phyloP scores from a whole-genome alignment of 1,284 basidiomycete genomes.

The Ceraceosorus guamensis region DNA sequence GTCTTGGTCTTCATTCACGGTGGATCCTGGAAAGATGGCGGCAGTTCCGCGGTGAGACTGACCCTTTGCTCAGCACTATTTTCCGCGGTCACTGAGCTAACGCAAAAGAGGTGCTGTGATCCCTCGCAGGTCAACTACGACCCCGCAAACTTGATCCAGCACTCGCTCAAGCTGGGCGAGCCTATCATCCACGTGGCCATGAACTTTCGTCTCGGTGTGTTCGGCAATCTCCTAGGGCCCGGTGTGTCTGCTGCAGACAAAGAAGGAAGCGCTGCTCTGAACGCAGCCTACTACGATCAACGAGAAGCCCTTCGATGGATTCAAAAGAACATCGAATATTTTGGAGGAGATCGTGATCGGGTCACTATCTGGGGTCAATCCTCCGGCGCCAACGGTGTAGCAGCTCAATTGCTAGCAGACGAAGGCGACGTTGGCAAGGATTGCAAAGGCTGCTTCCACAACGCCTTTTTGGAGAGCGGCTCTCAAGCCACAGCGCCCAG shows the following conservation, averaged over 20 bases:
- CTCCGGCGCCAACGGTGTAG: slow-evolving; percentile 24
- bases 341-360: slow-evolving; percentile 23
- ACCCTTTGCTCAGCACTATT: too few species aligned
- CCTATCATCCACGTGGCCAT: slow-evolving; percentile 27
- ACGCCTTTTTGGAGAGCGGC: slow-evolving; percentile 29
- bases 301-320: slow-evolving; percentile 25
- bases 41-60: too few species aligned
- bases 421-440: slow-evolving; percentile 10
- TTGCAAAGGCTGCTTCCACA: slow-evolving; percentile 17
- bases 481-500: neutral
- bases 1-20: slow-evolving; percentile 6
- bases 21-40: neutral
- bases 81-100: neutral
- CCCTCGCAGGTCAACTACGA: slow-evolving; percentile 27
- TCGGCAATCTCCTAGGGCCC: slow-evolving; percentile 23
- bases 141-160: slow-evolving; percentile 21
- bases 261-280: slow-evolving; percentile 15
- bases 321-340: slow-evolving; percentile 22
- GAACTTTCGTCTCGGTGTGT: slow-evolving; percentile 26
- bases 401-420: slow-evolving; percentile 19
- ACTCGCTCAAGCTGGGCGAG: slow-evolving; percentile 15
- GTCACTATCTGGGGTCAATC: slow-evolving; percentile 25
- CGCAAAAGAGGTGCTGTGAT: slow-evolving; percentile 8
- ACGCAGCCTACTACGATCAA: slow-evolving; percentile 31
- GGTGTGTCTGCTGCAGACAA: slow-evolving; percentile 11